These are phyloP conservation scores for Neospora caninum DNA, from an alignment of 169 alveolate species.

Conservation along the genomic window DNA sequence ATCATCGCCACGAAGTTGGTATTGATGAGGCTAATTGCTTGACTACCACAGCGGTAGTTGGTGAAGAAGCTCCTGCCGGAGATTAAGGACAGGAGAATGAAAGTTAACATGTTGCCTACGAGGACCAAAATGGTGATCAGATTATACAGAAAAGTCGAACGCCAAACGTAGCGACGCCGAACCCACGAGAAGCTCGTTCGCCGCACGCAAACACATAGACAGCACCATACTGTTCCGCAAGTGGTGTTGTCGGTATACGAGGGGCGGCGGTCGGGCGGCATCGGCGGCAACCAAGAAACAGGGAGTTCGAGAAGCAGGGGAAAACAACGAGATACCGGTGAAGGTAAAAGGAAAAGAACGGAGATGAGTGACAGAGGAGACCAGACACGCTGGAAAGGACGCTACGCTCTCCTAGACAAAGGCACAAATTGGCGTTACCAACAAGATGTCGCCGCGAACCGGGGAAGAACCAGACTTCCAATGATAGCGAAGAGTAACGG, in stretches of 20 bases:
- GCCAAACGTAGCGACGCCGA: constrained; percentile 83
- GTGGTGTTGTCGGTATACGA: neutral
- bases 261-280: constrained; percentile 7
- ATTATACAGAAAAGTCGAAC: constrained; percentile 79
- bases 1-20: constrained; percentile 42
- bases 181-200: constrained; percentile 75
- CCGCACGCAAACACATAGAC: neutral
- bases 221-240: neutral
- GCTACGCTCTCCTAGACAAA: too few species aligned
- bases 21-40: constrained; percentile 28
- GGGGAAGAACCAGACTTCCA: too few species aligned
- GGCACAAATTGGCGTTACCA: too few species aligned
- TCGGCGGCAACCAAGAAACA: neutral
- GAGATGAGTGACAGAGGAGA: too few species aligned
- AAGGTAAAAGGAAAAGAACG: too few species aligned
- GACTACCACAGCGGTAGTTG: constrained; percentile 57
- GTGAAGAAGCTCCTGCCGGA: constrained; percentile 34
- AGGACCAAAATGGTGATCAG: constrained; percentile 65
- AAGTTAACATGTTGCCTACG: constrained; percentile 35
- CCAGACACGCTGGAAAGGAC: too few species aligned
- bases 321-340: too few species aligned
- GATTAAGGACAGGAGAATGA: neutral
- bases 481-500: too few species aligned
- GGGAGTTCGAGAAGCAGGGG: neutral
- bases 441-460: too few species aligned